A percentile compares a stretch with the other conserved stretches of the same genome.
Conservation (phyloP, 306 rosid species). For the Glycyrrhiza uralensis region DNA sequence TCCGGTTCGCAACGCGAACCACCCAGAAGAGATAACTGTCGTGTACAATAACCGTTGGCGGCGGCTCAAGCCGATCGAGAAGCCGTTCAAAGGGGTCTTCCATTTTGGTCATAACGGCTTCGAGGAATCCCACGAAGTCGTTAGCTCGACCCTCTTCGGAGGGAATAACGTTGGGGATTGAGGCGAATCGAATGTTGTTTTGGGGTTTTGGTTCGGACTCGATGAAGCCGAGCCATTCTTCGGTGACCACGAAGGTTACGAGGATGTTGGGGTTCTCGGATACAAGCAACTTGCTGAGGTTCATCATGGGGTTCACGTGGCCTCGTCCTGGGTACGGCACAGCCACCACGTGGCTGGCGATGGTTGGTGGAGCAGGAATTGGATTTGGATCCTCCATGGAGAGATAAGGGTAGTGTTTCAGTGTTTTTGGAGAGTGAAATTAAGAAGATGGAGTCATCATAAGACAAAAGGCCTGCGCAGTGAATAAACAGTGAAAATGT, state of each 20-base stretch:
- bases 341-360: conserved; percentile 37
- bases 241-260: conserved; percentile 53
- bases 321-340: conserved; percentile 54
- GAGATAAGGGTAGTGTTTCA: neutral
- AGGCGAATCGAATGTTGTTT: conserved; percentile 34
- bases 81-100: conserved; percentile 50
- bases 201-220: conserved; percentile 38
- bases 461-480: too few species aligned
- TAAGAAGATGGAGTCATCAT: neutral
- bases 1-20: conserved; percentile 20
- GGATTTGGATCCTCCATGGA: neutral
- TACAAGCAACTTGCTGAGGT: conserved; percentile 35
- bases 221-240: conserved; percentile 54
- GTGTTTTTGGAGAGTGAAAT: neutral
- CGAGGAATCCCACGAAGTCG: conserved; percentile 30
- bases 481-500: too few species aligned
- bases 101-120: conserved; percentile 46
- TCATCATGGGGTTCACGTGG: conserved; percentile 60
- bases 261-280: conserved; percentile 22
- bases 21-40: conserved; percentile 45
- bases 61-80: conserved; percentile 33
- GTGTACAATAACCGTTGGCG: conserved; percentile 5
- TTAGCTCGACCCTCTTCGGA: conserved; percentile 41
- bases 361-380: conserved; percentile 6
- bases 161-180: conserved; percentile 58